A percentile compares a stretch with the other conserved stretches of the same genome.
Conservation (phyloP, 768 basidiomycete genomes). For the Paxillus rubicundulus region DNA sequence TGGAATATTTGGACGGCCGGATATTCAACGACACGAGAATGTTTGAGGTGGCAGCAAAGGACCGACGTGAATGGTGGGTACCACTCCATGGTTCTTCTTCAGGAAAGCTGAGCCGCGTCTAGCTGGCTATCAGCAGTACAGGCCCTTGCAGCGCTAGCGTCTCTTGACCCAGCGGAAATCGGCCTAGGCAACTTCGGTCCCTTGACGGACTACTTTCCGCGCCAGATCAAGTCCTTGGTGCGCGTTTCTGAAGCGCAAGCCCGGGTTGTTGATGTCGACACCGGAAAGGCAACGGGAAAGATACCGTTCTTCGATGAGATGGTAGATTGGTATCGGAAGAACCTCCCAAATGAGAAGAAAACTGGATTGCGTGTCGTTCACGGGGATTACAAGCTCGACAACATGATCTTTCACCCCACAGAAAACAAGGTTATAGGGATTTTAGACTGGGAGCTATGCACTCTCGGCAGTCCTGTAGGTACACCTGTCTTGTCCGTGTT, state of each 20-base stretch:
- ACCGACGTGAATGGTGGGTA: slow-evolving; percentile 69
- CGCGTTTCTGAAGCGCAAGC: slow-evolving; percentile 82
- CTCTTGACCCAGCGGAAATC: slow-evolving; percentile 59
- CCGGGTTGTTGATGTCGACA: slow-evolving; percentile 61
- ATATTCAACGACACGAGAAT: slow-evolving; percentile 88
- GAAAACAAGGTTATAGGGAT: slow-evolving; percentile 93
- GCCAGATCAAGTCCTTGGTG: slow-evolving; percentile 88
- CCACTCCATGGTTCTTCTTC: background rate
- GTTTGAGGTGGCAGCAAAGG: slow-evolving; percentile 60
- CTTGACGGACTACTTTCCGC: slow-evolving; percentile 80
- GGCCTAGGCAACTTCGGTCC: slow-evolving; percentile 75
- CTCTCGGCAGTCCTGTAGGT: slow-evolving; percentile 84
- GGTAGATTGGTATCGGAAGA: slow-evolving; percentile 68
- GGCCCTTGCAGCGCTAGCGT: slow-evolving; percentile 65
- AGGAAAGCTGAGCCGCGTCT: background rate
- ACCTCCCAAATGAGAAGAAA: slow-evolving; percentile 75
- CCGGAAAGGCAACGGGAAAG: slow-evolving; percentile 53
- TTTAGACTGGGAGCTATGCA: slow-evolving; percentile 96
- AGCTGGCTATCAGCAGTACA: slow-evolving; percentile 80
- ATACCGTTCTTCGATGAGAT: slow-evolving; percentile 77
- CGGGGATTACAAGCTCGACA: slow-evolving; percentile 98
- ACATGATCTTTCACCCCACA: slow-evolving; percentile 89
- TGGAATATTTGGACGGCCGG: slow-evolving; percentile 93
- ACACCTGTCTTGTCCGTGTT: background rate
- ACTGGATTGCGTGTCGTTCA: slow-evolving; percentile 86